Percentiles rank a stretch among this genome's conserved stretches.
Conservation (phyloP, 2,329 filamentous ascomycete species). For the Beauveria medogensis region DNA sequence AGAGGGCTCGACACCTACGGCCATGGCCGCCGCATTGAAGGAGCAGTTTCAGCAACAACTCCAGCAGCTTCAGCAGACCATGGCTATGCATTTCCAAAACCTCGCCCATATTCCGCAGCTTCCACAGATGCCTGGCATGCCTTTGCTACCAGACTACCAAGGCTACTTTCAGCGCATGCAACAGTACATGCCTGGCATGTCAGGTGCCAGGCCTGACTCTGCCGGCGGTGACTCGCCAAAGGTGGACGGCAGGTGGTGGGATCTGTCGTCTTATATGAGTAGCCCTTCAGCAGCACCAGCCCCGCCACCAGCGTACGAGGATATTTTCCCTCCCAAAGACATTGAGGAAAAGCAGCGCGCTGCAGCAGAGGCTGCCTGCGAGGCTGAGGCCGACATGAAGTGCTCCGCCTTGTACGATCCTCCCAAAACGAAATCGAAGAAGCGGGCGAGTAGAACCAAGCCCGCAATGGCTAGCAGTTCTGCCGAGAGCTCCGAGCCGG, state of each 20-base stretch:
- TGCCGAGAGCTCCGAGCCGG: conserved; percentile 18
- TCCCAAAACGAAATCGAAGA: conserved; percentile 13
- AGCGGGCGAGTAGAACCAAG: conserved; percentile 25
- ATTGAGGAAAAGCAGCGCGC: conserved; percentile 49
- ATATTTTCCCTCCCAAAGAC: conserved; percentile 58
- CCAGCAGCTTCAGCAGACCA: conserved; percentile 66
- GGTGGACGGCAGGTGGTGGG: conserved; percentile 57
- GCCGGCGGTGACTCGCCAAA: conserved; percentile 32
- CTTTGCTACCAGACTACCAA: conserved; percentile 63
- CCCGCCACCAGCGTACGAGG: conserved; percentile 68
- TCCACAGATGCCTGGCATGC: conserved; percentile 53
- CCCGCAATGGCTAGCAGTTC: background rate
- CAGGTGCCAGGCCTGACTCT: conserved; percentile 40
- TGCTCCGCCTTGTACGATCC: conserved; percentile 47
- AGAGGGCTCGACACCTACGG: conserved; percentile 42
- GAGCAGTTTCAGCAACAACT: conserved; percentile 68
- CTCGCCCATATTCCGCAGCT: conserved; percentile 48
- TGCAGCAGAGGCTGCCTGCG: conserved; percentile 49
- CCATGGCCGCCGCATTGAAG: conserved; percentile 61
- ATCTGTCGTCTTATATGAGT: conserved; percentile 49
- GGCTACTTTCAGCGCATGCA: conserved; percentile 59
- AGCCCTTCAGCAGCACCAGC: conserved; percentile 39
- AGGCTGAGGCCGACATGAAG: conserved; percentile 51
- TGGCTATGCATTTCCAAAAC: conserved; percentile 59
- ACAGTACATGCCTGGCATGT: conserved; percentile 61